A percentile compares a stretch with the other conserved stretches of the same genome.
These are phyloP conservation scores for Viola odorata DNA, from an alignment of 345 rosid genomes.

Conservation along the genomic window DNA sequence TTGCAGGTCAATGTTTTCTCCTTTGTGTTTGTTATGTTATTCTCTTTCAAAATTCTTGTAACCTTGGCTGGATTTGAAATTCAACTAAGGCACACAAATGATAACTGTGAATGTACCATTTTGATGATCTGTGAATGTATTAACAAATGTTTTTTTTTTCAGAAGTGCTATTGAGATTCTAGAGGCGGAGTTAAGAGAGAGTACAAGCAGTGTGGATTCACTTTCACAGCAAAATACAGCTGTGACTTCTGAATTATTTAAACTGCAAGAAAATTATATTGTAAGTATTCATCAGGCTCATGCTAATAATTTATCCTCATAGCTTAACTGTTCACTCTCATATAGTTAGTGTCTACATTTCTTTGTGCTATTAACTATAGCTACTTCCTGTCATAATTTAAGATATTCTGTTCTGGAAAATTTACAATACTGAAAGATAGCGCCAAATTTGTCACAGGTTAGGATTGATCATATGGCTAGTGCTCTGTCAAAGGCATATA, in stretches of 20 bases:
- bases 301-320: not conserved
- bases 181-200: constrained; percentile 58
- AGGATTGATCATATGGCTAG: constrained; percentile 75
- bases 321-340: no score
- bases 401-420: not conserved
- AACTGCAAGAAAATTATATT: constrained; percentile 22
- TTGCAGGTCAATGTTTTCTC: constrained; percentile 47
- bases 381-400: no score
- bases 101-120: no score
- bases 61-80: not conserved
- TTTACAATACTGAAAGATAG: not conserved
- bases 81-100: not conserved
- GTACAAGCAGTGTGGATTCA: constrained; percentile 19
- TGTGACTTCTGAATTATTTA: constrained; percentile 19
- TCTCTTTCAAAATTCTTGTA: not conserved
- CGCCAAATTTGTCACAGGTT: constrained; percentile 39
- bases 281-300: constrained; percentile 28
- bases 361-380: no score
- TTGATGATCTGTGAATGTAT: no score
- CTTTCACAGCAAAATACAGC: constrained; percentile 21
- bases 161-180: constrained; percentile 78
- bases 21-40: not conserved
- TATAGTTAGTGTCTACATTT: no score
- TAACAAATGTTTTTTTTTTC: constrained; percentile 12
- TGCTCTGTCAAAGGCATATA: constrained; percentile 79